Evolutionary conservation across 352 stramenopile species (phyloP), one percentile per base, ranked within the genome.

Genomic region (Phytopythium sindhum): DNA sequence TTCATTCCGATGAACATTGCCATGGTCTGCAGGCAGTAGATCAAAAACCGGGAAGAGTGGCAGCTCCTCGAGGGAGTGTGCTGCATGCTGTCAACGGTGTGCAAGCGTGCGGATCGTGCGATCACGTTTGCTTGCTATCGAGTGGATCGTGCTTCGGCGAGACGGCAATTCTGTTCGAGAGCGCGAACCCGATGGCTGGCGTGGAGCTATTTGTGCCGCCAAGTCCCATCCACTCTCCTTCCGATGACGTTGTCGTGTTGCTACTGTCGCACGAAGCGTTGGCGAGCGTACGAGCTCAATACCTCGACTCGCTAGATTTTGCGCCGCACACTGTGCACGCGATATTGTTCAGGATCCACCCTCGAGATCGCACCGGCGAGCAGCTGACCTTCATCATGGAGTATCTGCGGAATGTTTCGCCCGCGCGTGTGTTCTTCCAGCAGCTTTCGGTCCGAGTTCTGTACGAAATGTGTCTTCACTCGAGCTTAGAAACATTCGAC

Each of bases 301-400:
- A 79, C 37, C n/a, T 73, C 5, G 60, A 80, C 12, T 63, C 57
- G 2, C 72, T 48, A 0, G 63, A 70, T 15, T 79, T 82, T 35
- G 70, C 71, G 6, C 54, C 67, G 15, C 67, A 68, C 2, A 47
- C 17, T 12, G 58, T 65, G 5, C 66, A 66, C 21, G 41, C 37
- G 11, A 75, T 84, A 54, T 39, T 84, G 26, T 57, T 64, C 7
- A 47, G 57, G n/a, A 65, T 65, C 5, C 56, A 70, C 17, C 73
- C 75, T 52, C 77, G 68, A 65, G 75, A 86, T 52, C 77, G 77
- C 10, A 81, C 71, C 2, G 73, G 79, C 14, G 75, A 82, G 52
- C 73, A 86, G 48, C 21, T 86, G 4, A 28, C 45, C 0, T 81
- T 74, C 51, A 23, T 82, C 3, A 66, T 47, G 47, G 60, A 31